Percentiles rank a stretch among this genome's conserved stretches.
Conservation (phyloP, 2,329 filamentous ascomycete genomes). For the Cyclaneusma minus region DNA sequence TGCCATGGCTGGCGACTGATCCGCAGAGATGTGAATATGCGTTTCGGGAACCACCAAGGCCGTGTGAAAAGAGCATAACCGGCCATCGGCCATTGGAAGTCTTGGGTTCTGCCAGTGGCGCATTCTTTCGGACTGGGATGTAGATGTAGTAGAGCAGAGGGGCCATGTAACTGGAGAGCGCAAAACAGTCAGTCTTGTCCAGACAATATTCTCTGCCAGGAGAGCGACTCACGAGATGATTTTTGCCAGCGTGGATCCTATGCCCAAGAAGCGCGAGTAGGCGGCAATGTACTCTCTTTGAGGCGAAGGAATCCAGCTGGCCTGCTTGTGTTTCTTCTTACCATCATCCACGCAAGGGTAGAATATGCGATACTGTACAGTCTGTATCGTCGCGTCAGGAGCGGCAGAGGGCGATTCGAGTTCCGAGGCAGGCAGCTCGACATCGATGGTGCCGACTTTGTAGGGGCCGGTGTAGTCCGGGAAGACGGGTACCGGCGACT, state of each 20-base stretch:
- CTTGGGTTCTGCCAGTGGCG: slow-evolving; percentile 37
- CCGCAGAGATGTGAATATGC: slow-evolving; percentile 74
- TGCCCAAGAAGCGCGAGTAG: slow-evolving; percentile 63
- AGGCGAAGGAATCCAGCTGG: slow-evolving; percentile 65
- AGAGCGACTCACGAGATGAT: slow-evolving; percentile 37
- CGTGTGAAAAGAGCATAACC: slow-evolving; percentile 75
- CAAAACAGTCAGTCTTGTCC: background rate
- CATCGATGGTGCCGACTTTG: slow-evolving; percentile 64
- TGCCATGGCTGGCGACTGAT: slow-evolving; percentile 64
- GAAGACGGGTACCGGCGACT: slow-evolving; percentile 58
- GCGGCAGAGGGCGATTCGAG: slow-evolving; percentile 36
- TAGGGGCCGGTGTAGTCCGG: slow-evolving; percentile 64
- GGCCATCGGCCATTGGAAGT: slow-evolving; percentile 48
- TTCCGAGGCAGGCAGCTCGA: slow-evolving; percentile 58
- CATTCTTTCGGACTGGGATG: slow-evolving; percentile 60
- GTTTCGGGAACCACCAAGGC: slow-evolving; percentile 66
- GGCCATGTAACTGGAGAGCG: slow-evolving; percentile 41
- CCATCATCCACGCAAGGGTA: slow-evolving; percentile 48
- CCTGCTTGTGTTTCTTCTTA: slow-evolving; percentile 35
- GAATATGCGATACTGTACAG: slow-evolving; percentile 68
- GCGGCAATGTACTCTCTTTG: slow-evolving; percentile 60
- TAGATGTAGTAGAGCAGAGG: slow-evolving; percentile 58
- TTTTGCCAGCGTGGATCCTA: slow-evolving; percentile 39
- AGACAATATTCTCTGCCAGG: slow-evolving; percentile 1
- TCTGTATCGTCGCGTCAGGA: slow-evolving; percentile 44